Evolutionary conservation across 176 grass and related monocot genomes (phyloP), one percentile per base, ranked within the genome.

Genomic region (Aegilops longissima): DNA sequence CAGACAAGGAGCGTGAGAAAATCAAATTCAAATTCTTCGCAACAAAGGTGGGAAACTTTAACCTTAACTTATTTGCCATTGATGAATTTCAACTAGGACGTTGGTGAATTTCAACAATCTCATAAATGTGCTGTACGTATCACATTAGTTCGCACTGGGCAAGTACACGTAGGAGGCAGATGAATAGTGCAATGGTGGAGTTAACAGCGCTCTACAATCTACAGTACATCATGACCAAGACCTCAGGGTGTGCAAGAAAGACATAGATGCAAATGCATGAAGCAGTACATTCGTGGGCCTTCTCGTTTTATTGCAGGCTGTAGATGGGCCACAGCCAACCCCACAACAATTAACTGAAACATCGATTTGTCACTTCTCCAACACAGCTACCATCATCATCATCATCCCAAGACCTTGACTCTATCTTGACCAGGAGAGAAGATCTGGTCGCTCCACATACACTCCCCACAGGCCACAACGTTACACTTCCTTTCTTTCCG

Each of bases 261-360:
- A 65, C 24, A 36, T 39, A 38, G 73, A 90, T 83, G 71, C 64
- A 87, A 78, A 86, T 86, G 39, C 77, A 76, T 34, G 34, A 58
- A 24, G 75, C 61, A 68, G 82, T 89, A 84, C 77, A 11, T 14
- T 24, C 4, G 18, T 59, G 72, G 69, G 75, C 84, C 14, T 56
- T 76, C 69, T 49, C 12, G 12, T 80, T 69, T 85, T 39, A 81
- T 49, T 77, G 51, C 44, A 30, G 78, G 29, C 78, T 65, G n/a
- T 83, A 70, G 44, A 62, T 61, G 23, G 16, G 56, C 23, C 51
- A 8, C 56, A 21, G 20, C 20, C 52, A 80, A 12, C 16, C 61
- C 68, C 75, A 68, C 42, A 73, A 64, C 6, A 52, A 69, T 66
- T 35, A 80, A 45, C 67, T 61, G 75, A 51, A 84, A 58, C 63